These are phyloP conservation scores for Apiotrichum brassicae DNA, from an alignment of 1,284 basidiomycete species.

Conservation along the genomic window DNA sequence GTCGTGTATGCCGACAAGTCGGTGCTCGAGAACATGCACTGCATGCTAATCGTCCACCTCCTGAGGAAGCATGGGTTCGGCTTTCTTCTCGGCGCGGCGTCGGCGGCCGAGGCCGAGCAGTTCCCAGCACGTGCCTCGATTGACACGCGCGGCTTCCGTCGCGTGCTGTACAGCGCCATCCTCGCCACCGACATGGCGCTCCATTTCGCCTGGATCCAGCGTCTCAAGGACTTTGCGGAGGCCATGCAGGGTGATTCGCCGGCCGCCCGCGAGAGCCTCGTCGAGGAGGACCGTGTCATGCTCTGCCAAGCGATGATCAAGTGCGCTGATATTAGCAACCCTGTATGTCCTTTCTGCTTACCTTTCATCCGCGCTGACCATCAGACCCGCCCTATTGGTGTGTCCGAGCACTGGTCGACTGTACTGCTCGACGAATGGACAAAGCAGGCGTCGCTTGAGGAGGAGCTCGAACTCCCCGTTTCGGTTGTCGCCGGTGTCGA, in stretches of 20 bases:
- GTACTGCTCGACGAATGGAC: conserved; percentile 84
- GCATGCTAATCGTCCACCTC: conserved; percentile 69
- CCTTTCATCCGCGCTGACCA: neutral
- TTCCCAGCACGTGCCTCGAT: conserved; percentile 14
- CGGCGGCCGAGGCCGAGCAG: conserved; percentile 4
- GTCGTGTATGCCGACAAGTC: conserved; percentile 81
- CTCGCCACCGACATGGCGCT: conserved; percentile 90
- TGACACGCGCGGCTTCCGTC: conserved; percentile 57
- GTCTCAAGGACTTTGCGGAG: conserved; percentile 52
- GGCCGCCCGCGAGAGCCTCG: conserved; percentile 3
- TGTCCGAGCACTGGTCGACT: conserved; percentile 83
- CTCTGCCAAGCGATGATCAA: conserved; percentile 89
- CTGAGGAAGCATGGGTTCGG: conserved; percentile 71
- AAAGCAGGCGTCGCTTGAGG: conserved; percentile 74
- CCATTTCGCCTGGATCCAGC: conserved; percentile 73
- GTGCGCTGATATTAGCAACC: conserved; percentile 94
- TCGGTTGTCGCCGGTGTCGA: conserved; percentile 60
- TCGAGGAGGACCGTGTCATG: conserved; percentile 56
- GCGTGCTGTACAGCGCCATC: conserved; percentile 68
- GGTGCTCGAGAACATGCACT: conserved; percentile 89
- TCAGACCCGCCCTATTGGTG: conserved; percentile 80
- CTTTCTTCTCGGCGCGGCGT: conserved; percentile 42
- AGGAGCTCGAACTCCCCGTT: conserved; percentile 65
- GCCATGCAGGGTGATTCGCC: conserved; percentile 13
- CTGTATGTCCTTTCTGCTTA: too few relatives aligned